Base-by-base conservation (phyloP, 176 grass and related monocot genomes). In the Hsuehochloa calcarea region DNA sequence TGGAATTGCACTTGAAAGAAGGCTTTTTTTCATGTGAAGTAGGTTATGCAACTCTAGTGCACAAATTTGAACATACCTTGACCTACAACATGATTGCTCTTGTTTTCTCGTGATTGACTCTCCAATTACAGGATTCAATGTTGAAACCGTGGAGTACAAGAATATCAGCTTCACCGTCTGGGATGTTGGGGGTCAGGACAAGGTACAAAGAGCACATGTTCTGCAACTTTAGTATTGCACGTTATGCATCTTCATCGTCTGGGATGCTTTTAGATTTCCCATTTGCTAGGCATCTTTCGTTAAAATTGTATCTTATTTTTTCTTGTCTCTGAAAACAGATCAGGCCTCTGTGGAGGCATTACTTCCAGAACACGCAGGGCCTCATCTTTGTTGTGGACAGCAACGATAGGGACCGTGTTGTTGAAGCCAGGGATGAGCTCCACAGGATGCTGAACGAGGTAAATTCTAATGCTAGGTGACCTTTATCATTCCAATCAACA, bases 81-180 rank as follows among this genome's bases (percentile, higher is more conserved):
- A 43, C 56, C 44, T 68, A 29, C 15, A 6, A 31, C 11, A 56
- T 70, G 15, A 6, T 75, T 71, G 51, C 14, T 38, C 5, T 13
- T 0, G 3, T 38, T 88, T 88, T 77, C 52, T 64, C 38, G 23
- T 0, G 29, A 11, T 64, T 72, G 22, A 37, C n/a, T 54, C 75
- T 26, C 31, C 6, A 72, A 80, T 84, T 77, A 40, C 87, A 92
- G 91, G 91, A 40, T 92, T 92, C 84, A 92, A 92, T 81, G 91
- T 92, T 64, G 91, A 92, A 92, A 92, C 91, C 1, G 91, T 92
- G 75, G 91, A 92, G 84, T 97, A 97, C 88, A 97, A 97, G 90
- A 97, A 97, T 88, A 97, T 97, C 79, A 97, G 94, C 88, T 97
- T 97, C 90, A 97, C 92, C 22, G 94, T 97, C 4, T 97, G 94